Evolutionary conservation across 345 rosid species (phyloP), one percentile per base, ranked within the genome.

Genomic region (Salix arbutifolia): DNA sequence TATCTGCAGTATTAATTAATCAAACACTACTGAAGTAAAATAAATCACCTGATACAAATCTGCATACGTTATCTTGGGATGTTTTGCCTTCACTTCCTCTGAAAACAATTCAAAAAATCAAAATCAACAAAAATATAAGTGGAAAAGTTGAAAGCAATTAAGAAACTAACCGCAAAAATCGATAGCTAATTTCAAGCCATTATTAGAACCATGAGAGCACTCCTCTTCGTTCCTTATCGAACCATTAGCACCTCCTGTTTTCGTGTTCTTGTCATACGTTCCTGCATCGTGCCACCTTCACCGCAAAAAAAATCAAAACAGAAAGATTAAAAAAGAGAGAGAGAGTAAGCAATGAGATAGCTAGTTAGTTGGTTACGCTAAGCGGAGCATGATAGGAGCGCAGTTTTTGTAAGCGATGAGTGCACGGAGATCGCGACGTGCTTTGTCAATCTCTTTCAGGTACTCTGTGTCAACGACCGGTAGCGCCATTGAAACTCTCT

Each of bases 221-320:
- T 95, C 99, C 71, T 93, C 97, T 58, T 93, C 94, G 78, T 84
- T 91, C 85, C 96, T 85, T 23, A 95, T 93, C 25, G 99, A 95
- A 73, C 97, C 99, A 80, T 91, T 93, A 30, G 98, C 88, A 72
- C 96, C 99, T 26, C 97, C 98, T 1, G 97, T 95, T 81, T 89
- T 95, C 65, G 94, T 84, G 72, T 50, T 87, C 70, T 81, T 94
- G 79, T 93, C 97, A 69, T 90, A 91, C 4, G 99, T 93, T 73
- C 99, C 97, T 6, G 99, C 97, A 38, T 95, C 99, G 73, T 93
- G 97, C 99, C 99, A 95, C 68, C 99, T 95, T 80, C 82, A 84
- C 26, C 37, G 21, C 17, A 65, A 28, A 18, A 48, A 38, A 42
- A 48, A 53, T 8, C 60, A 31, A 19, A 16, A 74, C 50, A 65